These are phyloP conservation scores for Agrostemma githago DNA, from an alignment of 148 eudicot genomes.

Conservation along the genomic window DNA sequence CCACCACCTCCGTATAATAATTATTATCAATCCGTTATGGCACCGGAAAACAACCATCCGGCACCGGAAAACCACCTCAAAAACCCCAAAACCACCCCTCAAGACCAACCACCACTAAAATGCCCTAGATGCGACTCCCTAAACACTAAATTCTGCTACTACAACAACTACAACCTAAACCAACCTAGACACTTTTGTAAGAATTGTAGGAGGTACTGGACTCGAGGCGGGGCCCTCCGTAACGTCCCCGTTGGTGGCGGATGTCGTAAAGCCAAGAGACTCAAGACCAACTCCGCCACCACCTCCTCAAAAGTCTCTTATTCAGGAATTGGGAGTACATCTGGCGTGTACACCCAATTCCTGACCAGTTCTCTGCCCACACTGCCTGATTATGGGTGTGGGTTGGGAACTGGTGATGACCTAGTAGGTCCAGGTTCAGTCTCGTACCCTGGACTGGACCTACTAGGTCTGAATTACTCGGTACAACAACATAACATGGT, in stretches of 20 bases:
- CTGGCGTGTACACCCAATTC: constrained; percentile 26
- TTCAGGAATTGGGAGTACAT: not conserved
- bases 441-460: constrained; percentile 17
- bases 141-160: constrained; percentile 90
- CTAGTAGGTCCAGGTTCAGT: not conserved
- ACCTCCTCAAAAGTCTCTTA: not conserved
- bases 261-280: constrained; percentile 61
- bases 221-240: constrained; percentile 84
- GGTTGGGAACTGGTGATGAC: not conserved
- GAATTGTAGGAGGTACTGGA: constrained; percentile 86
- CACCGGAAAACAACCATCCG: constrained; percentile 5
- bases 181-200: constrained; percentile 92
- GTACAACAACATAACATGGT: constrained; percentile 14
- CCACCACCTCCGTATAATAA: too few relatives aligned
- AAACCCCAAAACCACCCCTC: constrained; percentile 22
- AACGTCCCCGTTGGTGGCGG: constrained; percentile 89
- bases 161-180: constrained; percentile 79
- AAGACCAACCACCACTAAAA: constrained; percentile 29
- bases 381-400: not conserved
- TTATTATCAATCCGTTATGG: not conserved
- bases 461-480: constrained; percentile 16
- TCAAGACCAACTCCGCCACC: constrained; percentile 29
- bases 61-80: not conserved
- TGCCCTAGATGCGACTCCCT: constrained; percentile 84
- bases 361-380: constrained; percentile 12